Evolutionary conservation across 257 asterid genomes (phyloP).

Genomic region (Jacaranda copaia): DNA sequence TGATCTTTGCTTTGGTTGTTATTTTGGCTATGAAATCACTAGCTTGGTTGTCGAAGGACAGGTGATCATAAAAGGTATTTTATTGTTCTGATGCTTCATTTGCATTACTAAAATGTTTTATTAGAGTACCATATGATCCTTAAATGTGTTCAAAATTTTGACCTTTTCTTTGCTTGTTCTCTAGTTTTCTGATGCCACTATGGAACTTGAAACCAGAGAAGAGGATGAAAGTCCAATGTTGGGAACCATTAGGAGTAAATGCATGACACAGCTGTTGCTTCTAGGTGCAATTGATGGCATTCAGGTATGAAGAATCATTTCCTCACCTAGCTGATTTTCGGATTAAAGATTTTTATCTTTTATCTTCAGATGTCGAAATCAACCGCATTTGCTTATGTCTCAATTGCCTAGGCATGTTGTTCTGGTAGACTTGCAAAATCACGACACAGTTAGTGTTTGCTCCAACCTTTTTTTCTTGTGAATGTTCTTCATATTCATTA

Average conservation of each 20-base stretch:
- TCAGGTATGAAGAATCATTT: constrained; percentile 64
- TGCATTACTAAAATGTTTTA: not conserved
- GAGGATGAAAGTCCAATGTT: constrained; percentile 75
- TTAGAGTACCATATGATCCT: constrained; percentile 23
- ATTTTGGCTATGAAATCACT: not conserved
- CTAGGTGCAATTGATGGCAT: constrained; percentile 90
- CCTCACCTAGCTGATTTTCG: constrained; percentile 17
- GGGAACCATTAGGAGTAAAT: constrained; percentile 86
- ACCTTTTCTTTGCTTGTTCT: constrained; percentile 33
- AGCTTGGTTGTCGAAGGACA: not conserved
- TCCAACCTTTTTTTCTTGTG: not conserved
- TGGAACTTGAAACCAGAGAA: constrained; percentile 61
- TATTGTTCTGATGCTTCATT: not conserved
- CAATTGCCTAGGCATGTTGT: constrained; percentile 14
- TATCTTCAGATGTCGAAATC: not conserved
- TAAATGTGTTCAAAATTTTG: constrained; percentile 18
- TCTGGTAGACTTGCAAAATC: constrained; percentile 20
- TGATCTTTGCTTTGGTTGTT: not conserved
- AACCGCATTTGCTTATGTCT: constrained; percentile 11
- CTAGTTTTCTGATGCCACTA: constrained; percentile 62
- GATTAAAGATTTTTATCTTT: constrained; percentile 6
- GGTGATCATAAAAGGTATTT: not conserved
- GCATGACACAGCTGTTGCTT: constrained; percentile 94
- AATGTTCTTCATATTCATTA: constrained; percentile 4
- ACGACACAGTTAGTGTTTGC: not conserved